Percentiles rank a stretch among this genome's conserved stretches.
These are phyloP conservation scores for Magnusiomyces paraingens DNA, from an alignment of 1,139 yeast species.

Conservation along the genomic window DNA sequence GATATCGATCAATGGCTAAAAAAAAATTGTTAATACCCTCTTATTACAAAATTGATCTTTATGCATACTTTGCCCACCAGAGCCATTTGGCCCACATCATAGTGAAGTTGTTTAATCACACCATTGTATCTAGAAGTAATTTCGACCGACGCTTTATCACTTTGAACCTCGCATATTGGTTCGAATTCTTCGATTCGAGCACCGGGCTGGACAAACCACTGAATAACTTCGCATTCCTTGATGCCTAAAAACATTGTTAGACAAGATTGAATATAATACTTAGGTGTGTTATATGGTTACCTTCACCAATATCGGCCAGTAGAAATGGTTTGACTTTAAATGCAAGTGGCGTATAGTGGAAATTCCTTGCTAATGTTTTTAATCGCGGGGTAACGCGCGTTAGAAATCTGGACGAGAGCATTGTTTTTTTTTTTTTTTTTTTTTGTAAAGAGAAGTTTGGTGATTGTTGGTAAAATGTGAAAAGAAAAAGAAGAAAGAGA, in stretches of 20 bases:
- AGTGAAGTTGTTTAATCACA: slow-evolving; percentile 30
- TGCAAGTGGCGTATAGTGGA: slow-evolving; percentile 6
- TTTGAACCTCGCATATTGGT: slow-evolving; percentile 34
- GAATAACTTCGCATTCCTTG: slow-evolving; percentile 36
- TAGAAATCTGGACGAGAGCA: not conserved
- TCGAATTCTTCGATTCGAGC: slow-evolving; percentile 34
- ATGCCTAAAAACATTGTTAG: slow-evolving; percentile 17
- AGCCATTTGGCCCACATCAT: slow-evolving; percentile 35
- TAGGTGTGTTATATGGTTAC: slow-evolving; percentile 12
- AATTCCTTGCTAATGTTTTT: not conserved
- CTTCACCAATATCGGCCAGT: slow-evolving; percentile 36
- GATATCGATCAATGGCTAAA: slow-evolving; percentile 30
- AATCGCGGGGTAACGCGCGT: not conserved
- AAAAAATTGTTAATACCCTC: not conserved
- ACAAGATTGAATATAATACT: not conserved
- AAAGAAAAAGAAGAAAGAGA: not conserved
- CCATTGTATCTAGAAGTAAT: slow-evolving; percentile 34
- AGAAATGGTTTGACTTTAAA: slow-evolving; percentile 25
- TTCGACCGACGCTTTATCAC: slow-evolving; percentile 35
- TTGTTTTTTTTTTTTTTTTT: not conserved
- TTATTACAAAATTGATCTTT: not conserved
- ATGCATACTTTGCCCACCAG: slow-evolving; percentile 26
- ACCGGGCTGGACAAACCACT: slow-evolving; percentile 36
- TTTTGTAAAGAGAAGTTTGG: not conserved
- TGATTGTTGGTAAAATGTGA: not conserved